These are phyloP conservation scores for Heimioporus sp. DNA, from an alignment of 768 basidiomycete species.

Conservation along the genomic window DNA sequence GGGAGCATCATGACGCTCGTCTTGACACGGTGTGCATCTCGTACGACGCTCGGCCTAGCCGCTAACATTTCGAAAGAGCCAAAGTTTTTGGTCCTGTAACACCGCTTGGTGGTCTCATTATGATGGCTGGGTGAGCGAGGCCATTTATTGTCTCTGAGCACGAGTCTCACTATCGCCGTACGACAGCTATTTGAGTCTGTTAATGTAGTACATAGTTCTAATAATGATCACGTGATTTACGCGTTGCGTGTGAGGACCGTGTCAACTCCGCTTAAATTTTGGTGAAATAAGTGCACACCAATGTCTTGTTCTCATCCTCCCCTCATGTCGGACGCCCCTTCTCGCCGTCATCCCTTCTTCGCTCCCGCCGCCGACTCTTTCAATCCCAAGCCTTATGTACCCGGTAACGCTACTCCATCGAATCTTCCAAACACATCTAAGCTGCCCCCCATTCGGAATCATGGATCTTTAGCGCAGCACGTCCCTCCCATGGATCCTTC, in stretches of 20 bases:
- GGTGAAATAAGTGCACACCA: conserved; percentile 23
- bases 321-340: conserved; percentile 4
- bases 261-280: conserved; percentile 45
- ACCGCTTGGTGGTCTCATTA: conserved; percentile 59
- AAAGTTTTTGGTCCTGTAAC: conserved; percentile 62
- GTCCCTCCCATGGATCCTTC: conserved; percentile 65
- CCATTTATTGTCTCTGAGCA: not conserved
- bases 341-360: conserved; percentile 48
- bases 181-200: conserved; percentile 52
- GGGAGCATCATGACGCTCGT: conserved; percentile 58
- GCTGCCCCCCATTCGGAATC: conserved; percentile 30
- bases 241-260: conserved; percentile 35
- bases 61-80: conserved; percentile 31
- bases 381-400: conserved; percentile 62
- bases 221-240: conserved; percentile 38
- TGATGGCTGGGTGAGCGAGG: conserved; percentile 64
- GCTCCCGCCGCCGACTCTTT: conserved; percentile 62
- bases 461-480: conserved; percentile 39
- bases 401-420: conserved; percentile 27
- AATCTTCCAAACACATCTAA: conserved; percentile 22
- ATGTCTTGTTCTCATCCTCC: not conserved
- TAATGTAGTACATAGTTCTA: conserved; percentile 1
- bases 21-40: conserved; percentile 40
- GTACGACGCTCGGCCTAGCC: not conserved
- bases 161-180: conserved; percentile 4